phyloP scores from a whole-genome alignment of 441 rosid species.

The Bruguiera hainesii region DNA sequence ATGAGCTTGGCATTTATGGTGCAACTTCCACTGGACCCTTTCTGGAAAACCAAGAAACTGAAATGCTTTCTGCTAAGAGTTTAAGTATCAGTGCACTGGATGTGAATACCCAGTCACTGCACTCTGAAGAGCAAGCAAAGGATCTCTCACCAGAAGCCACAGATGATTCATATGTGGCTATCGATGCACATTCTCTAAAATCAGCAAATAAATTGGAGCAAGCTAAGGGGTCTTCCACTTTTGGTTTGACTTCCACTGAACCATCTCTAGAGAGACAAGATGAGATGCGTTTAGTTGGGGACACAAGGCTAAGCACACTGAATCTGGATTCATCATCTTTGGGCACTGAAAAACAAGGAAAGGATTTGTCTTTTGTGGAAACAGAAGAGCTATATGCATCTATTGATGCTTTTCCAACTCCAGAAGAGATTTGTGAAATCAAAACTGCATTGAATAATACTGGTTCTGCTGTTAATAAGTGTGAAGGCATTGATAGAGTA shows the following conservation, averaged over 20 bases:
- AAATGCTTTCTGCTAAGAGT: conserved; percentile 9
- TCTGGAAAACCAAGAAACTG: conserved; percentile 31
- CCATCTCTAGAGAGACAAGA: conserved; percentile 30
- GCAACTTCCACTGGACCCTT: conserved; percentile 22
- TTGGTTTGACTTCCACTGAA: conserved; percentile 18
- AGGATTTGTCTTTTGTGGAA: conserved; percentile 15
- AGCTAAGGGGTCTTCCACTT: conserved; percentile 26
- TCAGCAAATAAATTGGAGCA: conserved; percentile 29
- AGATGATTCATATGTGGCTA: conserved; percentile 5
- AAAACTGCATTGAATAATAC: conserved; percentile 15
- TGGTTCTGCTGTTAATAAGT: conserved; percentile 17
- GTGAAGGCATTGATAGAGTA: conserved; percentile 15
- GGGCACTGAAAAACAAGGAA: conserved; percentile 25
- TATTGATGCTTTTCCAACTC: conserved; percentile 19
- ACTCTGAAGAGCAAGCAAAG: conserved; percentile 13
- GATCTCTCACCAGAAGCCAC: conserved; percentile 13
- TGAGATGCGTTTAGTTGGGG: no score
- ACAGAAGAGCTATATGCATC: conserved; percentile 4
- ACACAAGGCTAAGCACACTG: not conserved
- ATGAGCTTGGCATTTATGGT: conserved; percentile 27
- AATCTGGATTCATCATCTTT: conserved; percentile 2
- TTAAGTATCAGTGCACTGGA: not conserved
- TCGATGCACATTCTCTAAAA: conserved; percentile 15
- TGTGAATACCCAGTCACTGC: not conserved
- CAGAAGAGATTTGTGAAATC: conserved; percentile 9